A percentile compares a stretch with the other conserved stretches of the same genome.
phyloP scores from a whole-genome alignment of 2,329 filamentous ascomycete genomes.

The Calycina herbarum region DNA sequence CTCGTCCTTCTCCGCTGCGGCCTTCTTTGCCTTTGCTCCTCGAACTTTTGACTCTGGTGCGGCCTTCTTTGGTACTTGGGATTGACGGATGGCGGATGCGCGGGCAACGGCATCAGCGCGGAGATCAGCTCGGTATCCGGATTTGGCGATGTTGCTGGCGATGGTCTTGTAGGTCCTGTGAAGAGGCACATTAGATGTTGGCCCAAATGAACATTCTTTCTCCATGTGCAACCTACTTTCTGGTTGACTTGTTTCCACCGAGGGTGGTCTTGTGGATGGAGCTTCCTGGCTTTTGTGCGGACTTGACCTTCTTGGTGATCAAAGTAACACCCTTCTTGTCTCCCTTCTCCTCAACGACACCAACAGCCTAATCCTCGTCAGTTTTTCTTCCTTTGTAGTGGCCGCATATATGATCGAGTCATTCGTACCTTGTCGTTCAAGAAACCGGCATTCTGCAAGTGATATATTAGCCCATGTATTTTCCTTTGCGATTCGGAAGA shows the following conservation, averaged over 20 bases:
- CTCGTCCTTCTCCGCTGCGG: slow-evolving; percentile 52
- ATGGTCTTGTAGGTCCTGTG: slow-evolving; percentile 83
- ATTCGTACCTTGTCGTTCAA: slow-evolving; percentile 83
- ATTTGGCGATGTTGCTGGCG: slow-evolving; percentile 79
- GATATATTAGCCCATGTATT: slow-evolving; percentile 20
- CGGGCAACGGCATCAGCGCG: slow-evolving; percentile 79
- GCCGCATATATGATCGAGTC: background rate
- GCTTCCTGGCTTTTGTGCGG: slow-evolving; percentile 71
- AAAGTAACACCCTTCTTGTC: slow-evolving; percentile 80
- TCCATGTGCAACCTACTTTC: slow-evolving; percentile 66
- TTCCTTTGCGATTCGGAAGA: slow-evolving; percentile 14
- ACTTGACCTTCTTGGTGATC: slow-evolving; percentile 79
- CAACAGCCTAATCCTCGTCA: slow-evolving; percentile 62
- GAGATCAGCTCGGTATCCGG: slow-evolving; percentile 80
- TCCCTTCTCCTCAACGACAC: slow-evolving; percentile 61
- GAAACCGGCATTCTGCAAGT: slow-evolving; percentile 78
- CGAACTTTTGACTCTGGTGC: slow-evolving; percentile 71
- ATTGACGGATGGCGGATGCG: slow-evolving; percentile 78
- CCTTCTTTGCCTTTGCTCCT: slow-evolving; percentile 78
- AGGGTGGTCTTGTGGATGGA: slow-evolving; percentile 65
- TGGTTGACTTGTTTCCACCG: slow-evolving; percentile 69
- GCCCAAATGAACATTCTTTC: background rate
- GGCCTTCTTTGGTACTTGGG: slow-evolving; percentile 78
- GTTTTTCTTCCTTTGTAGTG: slow-evolving; percentile 11
- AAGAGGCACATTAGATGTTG: slow-evolving; percentile 19